A percentile compares a stretch with the other conserved stretches of the same genome.
Evolutionary conservation across 2,329 filamentous ascomycete genomes (phyloP).

Genomic region (Pseudogymnoascus sp.): DNA sequence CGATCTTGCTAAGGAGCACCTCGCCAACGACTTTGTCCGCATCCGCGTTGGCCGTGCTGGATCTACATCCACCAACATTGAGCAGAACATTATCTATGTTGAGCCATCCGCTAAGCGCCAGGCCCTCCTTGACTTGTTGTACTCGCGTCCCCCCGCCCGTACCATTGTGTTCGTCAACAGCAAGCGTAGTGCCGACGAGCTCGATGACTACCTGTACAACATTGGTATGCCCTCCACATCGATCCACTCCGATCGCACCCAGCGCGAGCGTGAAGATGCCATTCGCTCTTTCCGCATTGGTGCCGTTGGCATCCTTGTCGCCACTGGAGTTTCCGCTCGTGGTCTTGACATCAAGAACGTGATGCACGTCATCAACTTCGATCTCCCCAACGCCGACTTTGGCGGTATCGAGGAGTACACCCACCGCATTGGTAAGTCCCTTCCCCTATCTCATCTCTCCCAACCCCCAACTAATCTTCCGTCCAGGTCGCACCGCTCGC

Average conservation of each 20-base stretch:
- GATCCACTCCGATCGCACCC: slow-evolving; percentile 79
- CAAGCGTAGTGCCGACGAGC: slow-evolving; percentile 66
- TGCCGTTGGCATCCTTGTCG: slow-evolving; percentile 68
- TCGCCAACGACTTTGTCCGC: slow-evolving; percentile 65
- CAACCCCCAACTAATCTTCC: slow-evolving; percentile 14
- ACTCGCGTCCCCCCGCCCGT: slow-evolving; percentile 60
- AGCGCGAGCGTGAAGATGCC: slow-evolving; percentile 85
- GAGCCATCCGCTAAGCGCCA: slow-evolving; percentile 60
- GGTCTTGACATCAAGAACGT: slow-evolving; percentile 85
- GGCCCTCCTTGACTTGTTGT: slow-evolving; percentile 63
- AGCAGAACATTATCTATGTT: slow-evolving; percentile 64
- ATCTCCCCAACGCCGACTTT: slow-evolving; percentile 64
- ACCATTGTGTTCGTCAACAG: slow-evolving; percentile 88
- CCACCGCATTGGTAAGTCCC: slow-evolving; percentile 74
- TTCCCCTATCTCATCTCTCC: neutral
- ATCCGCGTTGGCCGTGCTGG: slow-evolving; percentile 84
- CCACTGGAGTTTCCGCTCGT: slow-evolving; percentile 79
- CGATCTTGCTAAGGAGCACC: slow-evolving; percentile 65
- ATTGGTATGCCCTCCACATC: slow-evolving; percentile 72
- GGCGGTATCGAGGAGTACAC: slow-evolving; percentile 92
- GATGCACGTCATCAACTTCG: slow-evolving; percentile 88
- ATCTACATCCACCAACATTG: slow-evolving; percentile 73
- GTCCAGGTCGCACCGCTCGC: slow-evolving; percentile 75
- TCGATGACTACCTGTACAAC: slow-evolving; percentile 86
- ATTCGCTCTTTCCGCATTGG: slow-evolving; percentile 77